Base-by-base conservation (phyloP, 257 asterid species). In the Jasminum sambac region DNA sequence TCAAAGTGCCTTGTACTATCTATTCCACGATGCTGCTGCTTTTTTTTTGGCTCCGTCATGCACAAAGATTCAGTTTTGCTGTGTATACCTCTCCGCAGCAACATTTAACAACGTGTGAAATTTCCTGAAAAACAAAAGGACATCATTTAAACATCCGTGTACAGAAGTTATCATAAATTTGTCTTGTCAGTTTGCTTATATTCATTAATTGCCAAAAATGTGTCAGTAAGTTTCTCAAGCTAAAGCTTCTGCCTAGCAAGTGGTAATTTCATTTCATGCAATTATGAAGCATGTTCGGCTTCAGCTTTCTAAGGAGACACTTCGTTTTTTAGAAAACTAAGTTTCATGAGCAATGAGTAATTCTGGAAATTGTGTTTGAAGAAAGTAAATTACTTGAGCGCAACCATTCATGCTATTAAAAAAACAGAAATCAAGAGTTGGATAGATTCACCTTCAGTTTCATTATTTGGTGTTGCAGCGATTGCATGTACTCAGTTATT, bases 1-100 rank as follows among this genome's bases (percentile, higher is more conserved):
- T n/a, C n/a, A n/a, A n/a, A n/a, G n/a, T 55, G 70, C 50, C 40
- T 9, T 69, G 46, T 74, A 55, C 8, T 55, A 10, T 34, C 36
- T 23, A 17, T 55, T 55, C 14, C 11, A 11, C 36, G 8, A 4
- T 55, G 41, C 39, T 69, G 1, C 10, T 3, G 5, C 7, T 39
- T 3, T 6, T 6, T 39, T 39, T 39, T 39, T 39, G 0, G 64
- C 71, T 69, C 44, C 72, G 30, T 67, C 75, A 71, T 69, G 80
- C 78, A 70, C 78, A 72, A 64, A 30, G 37, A 59, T 80, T 80
- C 80, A 88, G 68, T 60, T 58, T 76, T 67, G 79, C 90, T 16
- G 44, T 70, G 90, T 80, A 92, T 75, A 85, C 87, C 82, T 79
- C 81, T 63, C 96, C 96, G 67, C 96, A 92, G 69, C 87, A 79